phyloP scores from a whole-genome alignment of 768 basidiomycete genomes.

The Boletus eberwhitei region DNA sequence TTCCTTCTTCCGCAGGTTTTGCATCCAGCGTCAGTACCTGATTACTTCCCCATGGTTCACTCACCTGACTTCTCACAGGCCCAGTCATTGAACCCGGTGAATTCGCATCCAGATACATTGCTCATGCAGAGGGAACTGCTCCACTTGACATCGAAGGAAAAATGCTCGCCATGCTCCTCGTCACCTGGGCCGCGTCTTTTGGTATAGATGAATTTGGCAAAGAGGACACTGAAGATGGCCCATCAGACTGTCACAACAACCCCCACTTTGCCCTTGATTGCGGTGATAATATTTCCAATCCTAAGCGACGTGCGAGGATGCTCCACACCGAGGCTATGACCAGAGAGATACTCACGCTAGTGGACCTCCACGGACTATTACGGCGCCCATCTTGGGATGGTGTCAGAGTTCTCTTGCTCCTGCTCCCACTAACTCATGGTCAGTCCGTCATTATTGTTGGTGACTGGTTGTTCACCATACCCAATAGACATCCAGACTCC shows the following conservation, averaged over 20 bases:
- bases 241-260: conserved; percentile 2
- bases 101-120: conserved; percentile 68
- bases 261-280: conserved; percentile 16
- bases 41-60: neutral
- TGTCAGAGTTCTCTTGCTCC: conserved; percentile 70
- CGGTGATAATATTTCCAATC: conserved; percentile 30
- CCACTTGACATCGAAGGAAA: conserved; percentile 69
- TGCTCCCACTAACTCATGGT: conserved; percentile 87
- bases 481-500: conserved; percentile 26
- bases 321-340: conserved; percentile 66
- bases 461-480: conserved; percentile 6
- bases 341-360: conserved; percentile 70
- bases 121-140: conserved; percentile 59
- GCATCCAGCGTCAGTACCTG: conserved; percentile 67
- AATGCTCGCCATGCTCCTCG: conserved; percentile 75
- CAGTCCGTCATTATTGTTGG: conserved; percentile 12
- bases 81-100: conserved; percentile 82
- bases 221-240: conserved; percentile 20
- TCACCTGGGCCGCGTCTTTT: conserved; percentile 87
- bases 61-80: conserved; percentile 44
- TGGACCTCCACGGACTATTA: conserved; percentile 77
- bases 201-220: conserved; percentile 80
- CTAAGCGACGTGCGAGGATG: conserved; percentile 43
- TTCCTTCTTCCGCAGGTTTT: conserved; percentile 81
- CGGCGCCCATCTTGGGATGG: conserved; percentile 86